Conservation (phyloP, 371 early-diverging fungal genomes). For the Quaeritorhiza haematococci region DNA sequence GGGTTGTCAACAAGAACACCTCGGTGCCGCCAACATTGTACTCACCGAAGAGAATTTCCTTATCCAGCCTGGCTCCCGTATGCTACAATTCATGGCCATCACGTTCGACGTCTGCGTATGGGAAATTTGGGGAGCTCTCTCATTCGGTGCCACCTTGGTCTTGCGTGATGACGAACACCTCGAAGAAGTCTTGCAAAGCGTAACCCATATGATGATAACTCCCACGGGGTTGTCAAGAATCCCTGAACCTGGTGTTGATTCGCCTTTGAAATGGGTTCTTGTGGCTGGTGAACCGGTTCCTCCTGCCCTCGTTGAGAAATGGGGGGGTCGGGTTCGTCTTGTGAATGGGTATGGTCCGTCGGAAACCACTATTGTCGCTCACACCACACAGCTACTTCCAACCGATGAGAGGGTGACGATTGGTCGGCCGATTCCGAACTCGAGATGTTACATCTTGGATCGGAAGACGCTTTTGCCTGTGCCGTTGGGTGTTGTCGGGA, state of each 20-base stretch:
- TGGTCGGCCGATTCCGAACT: slow-evolving; percentile 7
- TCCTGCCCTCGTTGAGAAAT: not conserved
- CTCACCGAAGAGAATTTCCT: too few species aligned
- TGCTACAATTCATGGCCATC: slow-evolving; percentile 9
- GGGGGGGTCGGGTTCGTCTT: not conserved
- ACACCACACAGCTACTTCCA: not conserved
- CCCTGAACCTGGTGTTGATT: not conserved
- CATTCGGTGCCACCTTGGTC: not conserved
- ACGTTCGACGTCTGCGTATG: slow-evolving; percentile 8
- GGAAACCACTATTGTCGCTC: too few species aligned
- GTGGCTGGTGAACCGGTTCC: slow-evolving; percentile 1
- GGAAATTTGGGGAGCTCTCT: slow-evolving; percentile 7
- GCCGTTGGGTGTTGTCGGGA: slow-evolving; percentile 16
- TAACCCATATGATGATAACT: not conserved
- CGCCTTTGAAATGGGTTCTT: not conserved
- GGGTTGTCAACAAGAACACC: too few species aligned
- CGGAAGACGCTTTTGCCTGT: slow-evolving; percentile 2
- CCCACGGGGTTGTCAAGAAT: slow-evolving; percentile 6
- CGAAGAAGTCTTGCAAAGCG: not conserved
- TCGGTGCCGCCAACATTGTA: too few species aligned
- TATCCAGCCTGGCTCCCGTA: not conserved
- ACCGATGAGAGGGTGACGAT: slow-evolving; percentile 1
- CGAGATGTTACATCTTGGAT: slow-evolving; percentile 6
- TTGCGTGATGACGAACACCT: not conserved
- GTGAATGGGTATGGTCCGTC: slow-evolving; percentile 11